Conservation (phyloP, 305 asterid species). For the Lippia alba region DNA sequence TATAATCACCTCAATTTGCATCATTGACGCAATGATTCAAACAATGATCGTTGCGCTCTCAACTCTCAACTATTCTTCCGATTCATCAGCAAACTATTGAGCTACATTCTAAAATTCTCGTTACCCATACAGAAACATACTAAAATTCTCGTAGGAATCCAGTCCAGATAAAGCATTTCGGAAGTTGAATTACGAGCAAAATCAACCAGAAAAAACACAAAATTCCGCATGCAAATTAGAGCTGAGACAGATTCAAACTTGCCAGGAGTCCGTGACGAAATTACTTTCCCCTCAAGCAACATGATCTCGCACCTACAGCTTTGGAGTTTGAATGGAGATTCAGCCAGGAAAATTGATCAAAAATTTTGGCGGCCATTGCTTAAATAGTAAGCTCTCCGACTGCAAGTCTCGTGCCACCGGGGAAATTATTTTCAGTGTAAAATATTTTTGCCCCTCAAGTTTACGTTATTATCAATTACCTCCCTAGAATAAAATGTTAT, state of each 20-base stretch:
- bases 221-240: slow-evolving; percentile 1
- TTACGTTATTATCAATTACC: too few species aligned
- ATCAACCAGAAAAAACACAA: neutral
- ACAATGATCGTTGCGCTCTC: too few species aligned
- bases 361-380: slow-evolving; percentile 12
- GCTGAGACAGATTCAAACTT: slow-evolving; percentile 6
- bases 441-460: too few species aligned
- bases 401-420: too few species aligned
- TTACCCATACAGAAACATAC: too few species aligned
- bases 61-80: too few species aligned
- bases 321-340: neutral
- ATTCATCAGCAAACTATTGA: slow-evolving; percentile 5
- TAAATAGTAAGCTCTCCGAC: neutral
- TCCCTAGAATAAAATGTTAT: too few species aligned
- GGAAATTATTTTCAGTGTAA: too few species aligned
- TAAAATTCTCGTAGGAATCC: neutral
- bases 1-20: too few species aligned
- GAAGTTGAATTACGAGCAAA: neutral
- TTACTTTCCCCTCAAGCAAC: too few species aligned
- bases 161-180: neutral
- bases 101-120: neutral
- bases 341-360: neutral
- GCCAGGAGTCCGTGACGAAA: neutral
- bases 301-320: too few species aligned
- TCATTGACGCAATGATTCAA: too few species aligned